A percentile compares a stretch with the other conserved stretches of the same genome.
phyloP scores from a whole-genome alignment of 768 basidiomycete genomes.

The Agaricus bisporus region DNA sequence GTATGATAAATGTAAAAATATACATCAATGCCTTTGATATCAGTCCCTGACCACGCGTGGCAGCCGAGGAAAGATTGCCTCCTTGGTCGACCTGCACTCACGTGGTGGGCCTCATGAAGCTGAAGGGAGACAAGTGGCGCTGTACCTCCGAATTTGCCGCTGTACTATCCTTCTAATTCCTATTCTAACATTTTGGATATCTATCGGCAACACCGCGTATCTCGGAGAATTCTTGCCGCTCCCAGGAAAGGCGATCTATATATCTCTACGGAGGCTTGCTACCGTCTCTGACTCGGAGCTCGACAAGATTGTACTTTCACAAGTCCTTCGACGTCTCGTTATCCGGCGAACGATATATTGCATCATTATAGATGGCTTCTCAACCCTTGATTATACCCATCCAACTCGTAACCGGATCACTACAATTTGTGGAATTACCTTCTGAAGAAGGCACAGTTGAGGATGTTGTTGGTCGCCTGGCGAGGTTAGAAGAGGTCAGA shows the following conservation, averaged over 20 bases:
- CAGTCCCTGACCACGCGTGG: neutral
- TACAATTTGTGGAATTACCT: constrained; percentile 57
- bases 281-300: neutral
- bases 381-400: constrained; percentile 46
- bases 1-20: constrained; percentile 13
- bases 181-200: neutral
- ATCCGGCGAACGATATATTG: neutral
- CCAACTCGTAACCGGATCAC: constrained; percentile 48
- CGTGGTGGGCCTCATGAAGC: neutral
- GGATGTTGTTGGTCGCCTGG: constrained; percentile 52
- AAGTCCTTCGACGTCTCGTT: no score
- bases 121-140: neutral
- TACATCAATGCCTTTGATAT: constrained; percentile 3
- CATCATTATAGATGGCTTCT: constrained; percentile 12
- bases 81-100: constrained; percentile 7
- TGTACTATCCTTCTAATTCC: neutral
- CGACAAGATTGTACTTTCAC: neutral
- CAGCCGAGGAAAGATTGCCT: constrained; percentile 6
- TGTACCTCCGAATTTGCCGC: neutral
- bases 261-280: neutral
- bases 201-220: neutral
- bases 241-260: neutral
- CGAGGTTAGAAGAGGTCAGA: constrained; percentile 41
- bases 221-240: neutral
- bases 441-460: constrained; percentile 44